Evolutionary conservation across 2,329 filamentous ascomycete genomes (phyloP).

Genomic region (Chrysoporthe cubensis): DNA sequence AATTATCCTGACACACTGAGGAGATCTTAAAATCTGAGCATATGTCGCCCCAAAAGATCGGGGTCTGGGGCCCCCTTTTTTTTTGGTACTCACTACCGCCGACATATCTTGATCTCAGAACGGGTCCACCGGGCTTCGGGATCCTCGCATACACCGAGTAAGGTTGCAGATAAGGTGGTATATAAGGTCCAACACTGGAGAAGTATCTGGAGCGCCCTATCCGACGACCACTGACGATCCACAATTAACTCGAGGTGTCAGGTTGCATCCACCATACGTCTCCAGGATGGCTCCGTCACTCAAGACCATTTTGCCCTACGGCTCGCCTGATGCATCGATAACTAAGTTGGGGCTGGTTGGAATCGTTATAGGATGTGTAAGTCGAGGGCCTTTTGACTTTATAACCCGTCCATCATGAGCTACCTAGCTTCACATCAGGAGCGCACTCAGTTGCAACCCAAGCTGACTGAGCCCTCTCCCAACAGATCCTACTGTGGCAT

Average conservation of each 20-base stretch:
- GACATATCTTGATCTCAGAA: not conserved
- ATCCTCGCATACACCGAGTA: not conserved
- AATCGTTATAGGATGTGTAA: not conserved
- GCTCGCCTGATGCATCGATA: not conserved
- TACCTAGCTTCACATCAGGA: not conserved
- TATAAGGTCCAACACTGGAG: not conserved
- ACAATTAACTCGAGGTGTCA: not conserved
- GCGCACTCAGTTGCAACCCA: not conserved
- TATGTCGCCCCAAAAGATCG: no score
- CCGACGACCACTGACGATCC: not conserved
- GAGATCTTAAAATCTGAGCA: no score
- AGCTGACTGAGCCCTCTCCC: not conserved
- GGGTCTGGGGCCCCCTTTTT: no score
- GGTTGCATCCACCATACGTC: not conserved
- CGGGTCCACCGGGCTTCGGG: not conserved
- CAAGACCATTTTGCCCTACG: not conserved
- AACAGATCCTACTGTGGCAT: constrained; percentile 6
- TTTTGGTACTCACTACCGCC: not conserved
- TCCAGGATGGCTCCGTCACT: constrained; percentile 13
- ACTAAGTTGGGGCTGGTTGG: not conserved
- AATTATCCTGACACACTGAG: no score
- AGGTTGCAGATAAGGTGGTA: not conserved
- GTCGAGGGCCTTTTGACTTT: not conserved
- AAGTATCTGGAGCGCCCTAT: not conserved
- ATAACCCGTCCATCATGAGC: no score